Base-by-base conservation (phyloP, 2,329 filamentous ascomycete genomes). In the Colletotrichum sp. region DNA sequence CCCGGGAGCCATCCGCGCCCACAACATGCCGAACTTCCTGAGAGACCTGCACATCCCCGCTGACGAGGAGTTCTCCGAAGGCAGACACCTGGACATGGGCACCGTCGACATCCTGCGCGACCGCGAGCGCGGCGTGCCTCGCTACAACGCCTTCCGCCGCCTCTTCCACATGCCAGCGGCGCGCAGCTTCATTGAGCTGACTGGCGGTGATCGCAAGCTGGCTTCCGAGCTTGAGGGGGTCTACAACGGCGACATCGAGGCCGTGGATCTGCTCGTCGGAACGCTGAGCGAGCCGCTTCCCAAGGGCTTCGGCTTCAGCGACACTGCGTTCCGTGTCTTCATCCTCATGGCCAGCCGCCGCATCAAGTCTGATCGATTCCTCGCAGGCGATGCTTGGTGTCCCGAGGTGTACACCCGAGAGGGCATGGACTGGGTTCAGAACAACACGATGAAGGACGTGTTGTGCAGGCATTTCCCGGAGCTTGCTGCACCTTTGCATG, bases 51-150 rank as follows among this genome's bases (percentile, higher is more conserved):
- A 80, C 19, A 85, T 83, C 16, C 67, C 67, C 2, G 67, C 30
- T 22, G 67, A 62, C 25, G 55, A 62, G 34, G 22, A 61, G 15
- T 69, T 69, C 2, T 87, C 87, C 0, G 86, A 89, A 68, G 85
- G 85, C 25, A 80, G 83, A 11, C 82, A 82, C 27, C 81, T 84
- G 12, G 87, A 89, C 77, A 79, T 89, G 75, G 87, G 84, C 22
- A 88, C 86, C 8, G 82, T 89, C 25, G 87, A 89, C 74, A 86
- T 89, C 70, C 81, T 89, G 2, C 84, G 87, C 3, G 86, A 89
- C 76, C 84, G 87, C 30, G 87, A 89, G 78, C 84, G 87, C 19
- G 87, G 87, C 27, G 85, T 88, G 5, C 87, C 87, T 1, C 83
- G 87, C 0, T 88, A 89, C 81, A 85, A 84, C 79, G 77, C 83